Evolutionary conservation across 495 filamentous ascomycete genomes (phyloP), one percentile per base, ranked within the genome.

Genomic region (Penicillium soppii): DNA sequence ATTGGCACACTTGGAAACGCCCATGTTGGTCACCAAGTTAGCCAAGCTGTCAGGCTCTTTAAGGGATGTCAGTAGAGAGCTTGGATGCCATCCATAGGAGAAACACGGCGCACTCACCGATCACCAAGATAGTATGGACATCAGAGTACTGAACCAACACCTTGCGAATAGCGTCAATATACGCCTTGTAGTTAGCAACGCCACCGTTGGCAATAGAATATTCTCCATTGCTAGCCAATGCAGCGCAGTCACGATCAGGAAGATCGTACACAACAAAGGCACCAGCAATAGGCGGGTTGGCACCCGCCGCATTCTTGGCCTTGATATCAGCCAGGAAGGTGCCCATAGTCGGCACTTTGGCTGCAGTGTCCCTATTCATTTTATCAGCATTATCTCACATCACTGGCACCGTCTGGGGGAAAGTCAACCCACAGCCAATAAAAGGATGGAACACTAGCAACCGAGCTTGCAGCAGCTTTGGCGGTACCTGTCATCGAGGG

Each of bases 11-110:
- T 86, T 82, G 16, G 72, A 45, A 29, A 84, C 67, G 62, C 75
- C 74, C 63, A 77, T 54, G 71, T 92, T 91, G 70, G 89, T 92
- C 56, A 91, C 83, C 58, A 91, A 67, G 74, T 92, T 92, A 56
- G 86, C 84, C 33, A 91, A 78, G 50, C 84, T 87, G 72, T 91
- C 89, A 53, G 89, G 89, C 69, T 92, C 88, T 73, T 32, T 10
- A 35, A 4, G 57, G 79, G 30, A 78, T 61, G 84, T 68, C 44
- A 87, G 72, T 32, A 70, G 70, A 44, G 68, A 6, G 4, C 23
- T 2, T 5, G 0, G 2, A 23, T 1, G 9, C 2, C 5, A 21
- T 13, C 17, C 5, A 33, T 23, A 8, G 13, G 26, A 15, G 7
- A n/a, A 40, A 7, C 16, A 13, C 3, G 6, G 5, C 19, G 56